Evolutionary conservation across 768 basidiomycete species (phyloP).

Genomic region (Cystobasidium onofrii): DNA sequence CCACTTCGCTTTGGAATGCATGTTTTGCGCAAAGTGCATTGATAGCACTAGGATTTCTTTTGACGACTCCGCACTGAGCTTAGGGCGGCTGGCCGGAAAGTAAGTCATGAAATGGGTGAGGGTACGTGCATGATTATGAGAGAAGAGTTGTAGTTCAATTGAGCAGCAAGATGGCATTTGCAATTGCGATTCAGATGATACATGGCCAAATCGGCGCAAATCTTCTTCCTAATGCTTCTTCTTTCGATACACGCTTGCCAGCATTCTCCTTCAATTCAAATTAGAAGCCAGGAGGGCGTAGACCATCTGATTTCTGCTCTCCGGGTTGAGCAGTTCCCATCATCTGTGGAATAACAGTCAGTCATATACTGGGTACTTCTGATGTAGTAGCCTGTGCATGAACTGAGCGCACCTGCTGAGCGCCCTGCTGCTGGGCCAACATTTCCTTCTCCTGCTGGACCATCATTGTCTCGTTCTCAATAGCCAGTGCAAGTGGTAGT

Average conservation of each 20-base stretch:
- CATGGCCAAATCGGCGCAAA: neutral
- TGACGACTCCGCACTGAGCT: too few relatives aligned
- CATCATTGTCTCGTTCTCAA: conserved; percentile 94
- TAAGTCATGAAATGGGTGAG: too few relatives aligned
- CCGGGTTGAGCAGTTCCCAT: conserved; percentile 14
- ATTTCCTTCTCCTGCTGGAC: conserved; percentile 90
- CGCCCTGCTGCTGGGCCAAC: conserved; percentile 85
- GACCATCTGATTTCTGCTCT: neutral
- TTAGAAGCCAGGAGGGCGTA: conserved; percentile 27
- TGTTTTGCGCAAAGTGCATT: too few relatives aligned
- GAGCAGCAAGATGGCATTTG: too few relatives aligned
- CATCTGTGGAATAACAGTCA: neutral
- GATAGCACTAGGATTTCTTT: too few relatives aligned
- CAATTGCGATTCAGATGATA: neutral
- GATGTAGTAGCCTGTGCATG: too few relatives aligned
- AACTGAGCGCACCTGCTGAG: conserved; percentile 57
- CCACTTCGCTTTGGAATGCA: too few relatives aligned
- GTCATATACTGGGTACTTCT: too few relatives aligned
- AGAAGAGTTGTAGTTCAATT: neutral
- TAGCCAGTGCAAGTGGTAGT: conserved; percentile 77
- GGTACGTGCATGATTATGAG: too few relatives aligned
- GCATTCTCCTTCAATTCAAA: too few relatives aligned
- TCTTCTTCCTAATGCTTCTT: too few relatives aligned
- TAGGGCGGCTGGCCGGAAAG: too few relatives aligned
- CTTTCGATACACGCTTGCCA: neutral